phyloP scores from a whole-genome alignment of 345 rosid species.

The Brassica juncea region DNA sequence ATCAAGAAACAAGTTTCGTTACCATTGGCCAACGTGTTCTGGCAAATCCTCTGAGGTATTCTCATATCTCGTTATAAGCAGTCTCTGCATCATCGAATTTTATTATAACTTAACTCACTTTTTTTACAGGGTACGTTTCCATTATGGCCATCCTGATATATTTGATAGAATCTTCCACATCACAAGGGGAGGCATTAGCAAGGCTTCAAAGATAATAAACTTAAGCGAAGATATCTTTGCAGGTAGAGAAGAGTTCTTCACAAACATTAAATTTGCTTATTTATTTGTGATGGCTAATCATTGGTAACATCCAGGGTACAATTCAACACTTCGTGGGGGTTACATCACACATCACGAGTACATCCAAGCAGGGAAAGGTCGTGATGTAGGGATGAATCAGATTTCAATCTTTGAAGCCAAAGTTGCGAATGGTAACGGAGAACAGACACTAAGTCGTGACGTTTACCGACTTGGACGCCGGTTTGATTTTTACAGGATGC shows the following conservation, averaged over 20 bases:
- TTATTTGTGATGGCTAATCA: slow-evolving; percentile 33
- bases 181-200: slow-evolving; percentile 97
- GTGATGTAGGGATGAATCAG: slow-evolving; percentile 96
- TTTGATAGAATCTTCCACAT: slow-evolving; percentile 96
- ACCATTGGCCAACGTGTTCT: slow-evolving; percentile 94
- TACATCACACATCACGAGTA: slow-evolving; percentile 92
- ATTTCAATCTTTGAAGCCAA: slow-evolving; percentile 91
- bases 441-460: slow-evolving; percentile 96
- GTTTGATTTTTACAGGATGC: slow-evolving; percentile 95
- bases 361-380: slow-evolving; percentile 97
- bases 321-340: slow-evolving; percentile 93
- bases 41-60: slow-evolving; percentile 93
- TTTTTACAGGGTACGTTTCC: slow-evolving; percentile 87
- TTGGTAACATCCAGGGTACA: slow-evolving; percentile 62
- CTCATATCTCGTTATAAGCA: slow-evolving; percentile 7
- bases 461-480: slow-evolving; percentile 90
- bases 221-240: slow-evolving; percentile 95
- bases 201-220: slow-evolving; percentile 89
- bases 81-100: neutral
- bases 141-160: slow-evolving; percentile 99
- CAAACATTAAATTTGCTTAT: neutral
- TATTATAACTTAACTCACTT: slow-evolving; percentile 11
- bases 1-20: slow-evolving; percentile 96
- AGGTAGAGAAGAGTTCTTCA: slow-evolving; percentile 48
- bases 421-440: slow-evolving; percentile 97